A percentile compares a stretch with the other conserved stretches of the same genome.
phyloP scores from a whole-genome alignment of 306 rosid genomes.

The Erythrophleum fordii region DNA sequence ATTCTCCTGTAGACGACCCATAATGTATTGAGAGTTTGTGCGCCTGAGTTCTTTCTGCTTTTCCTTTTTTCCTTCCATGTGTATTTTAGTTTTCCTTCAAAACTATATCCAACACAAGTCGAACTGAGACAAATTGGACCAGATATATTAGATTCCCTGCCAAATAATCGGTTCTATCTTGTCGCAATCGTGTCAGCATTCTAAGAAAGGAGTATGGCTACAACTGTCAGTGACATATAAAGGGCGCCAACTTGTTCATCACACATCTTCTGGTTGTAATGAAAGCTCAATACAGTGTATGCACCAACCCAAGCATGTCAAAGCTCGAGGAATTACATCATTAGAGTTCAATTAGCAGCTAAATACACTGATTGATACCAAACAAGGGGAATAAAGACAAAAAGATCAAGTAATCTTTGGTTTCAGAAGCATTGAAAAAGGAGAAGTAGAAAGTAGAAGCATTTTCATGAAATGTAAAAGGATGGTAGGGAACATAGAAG shows the following conservation, averaged over 20 bases:
- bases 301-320: background rate
- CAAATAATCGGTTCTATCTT: constrained; percentile 41
- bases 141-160: constrained; percentile 43
- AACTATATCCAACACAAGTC: constrained; percentile 23
- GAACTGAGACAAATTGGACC: constrained; percentile 35
- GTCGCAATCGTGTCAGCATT: constrained; percentile 49
- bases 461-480: background rate
- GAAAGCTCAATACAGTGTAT: constrained; percentile 32
- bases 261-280: constrained; percentile 30
- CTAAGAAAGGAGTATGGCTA: constrained; percentile 39
- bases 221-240: constrained; percentile 39
- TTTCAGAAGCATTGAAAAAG: constrained; percentile 8
- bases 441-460: constrained; percentile 9
- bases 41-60: background rate
- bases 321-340: constrained; percentile 1
- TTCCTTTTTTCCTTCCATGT: constrained; percentile 20
- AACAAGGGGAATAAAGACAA: constrained; percentile 15
- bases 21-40: background rate
- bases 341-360: background rate
- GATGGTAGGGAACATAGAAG: background rate
- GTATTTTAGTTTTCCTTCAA: background rate
- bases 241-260: constrained; percentile 36
- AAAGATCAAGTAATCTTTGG: constrained; percentile 16
- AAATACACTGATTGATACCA: constrained; percentile 13
- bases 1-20: constrained; percentile 38